A percentile compares a stretch with the other conserved stretches of the same genome.
Conservation (phyloP, 192 early-diverging fungal genomes). For the Rhizophagus prolifer region DNA sequence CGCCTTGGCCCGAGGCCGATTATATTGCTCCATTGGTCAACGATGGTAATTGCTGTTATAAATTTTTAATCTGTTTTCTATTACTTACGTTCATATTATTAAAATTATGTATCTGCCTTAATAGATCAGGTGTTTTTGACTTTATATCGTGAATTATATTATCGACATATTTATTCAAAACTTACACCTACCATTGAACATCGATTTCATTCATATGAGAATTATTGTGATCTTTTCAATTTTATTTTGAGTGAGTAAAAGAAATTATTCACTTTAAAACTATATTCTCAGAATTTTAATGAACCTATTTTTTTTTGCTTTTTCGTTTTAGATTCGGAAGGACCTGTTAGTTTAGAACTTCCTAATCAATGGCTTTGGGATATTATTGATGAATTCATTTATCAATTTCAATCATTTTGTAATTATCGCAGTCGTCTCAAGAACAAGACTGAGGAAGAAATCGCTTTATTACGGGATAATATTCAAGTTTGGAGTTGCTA, state of each 20-base stretch:
- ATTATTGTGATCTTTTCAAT: constrained; percentile 98
- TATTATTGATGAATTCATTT: constrained; percentile 99
- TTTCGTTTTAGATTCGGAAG: constrained; percentile 57
- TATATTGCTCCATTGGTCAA: constrained; percentile 77
- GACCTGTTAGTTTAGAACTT: constrained; percentile 87
- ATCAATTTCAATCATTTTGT: constrained; percentile 98
- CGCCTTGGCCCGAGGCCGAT: constrained; percentile 86
- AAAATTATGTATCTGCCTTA: constrained; percentile 4
- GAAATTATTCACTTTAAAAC: neutral
- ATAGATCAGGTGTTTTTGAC: constrained; percentile 84
- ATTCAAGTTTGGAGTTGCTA: constrained; percentile 92
- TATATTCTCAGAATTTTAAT: neutral
- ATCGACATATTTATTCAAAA: constrained; percentile 94
- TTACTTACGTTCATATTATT: neutral
- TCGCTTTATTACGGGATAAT: constrained; percentile 79
- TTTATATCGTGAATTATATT: constrained; percentile 95
- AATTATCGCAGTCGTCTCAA: constrained; percentile 86
- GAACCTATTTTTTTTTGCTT: constrained; percentile 11
- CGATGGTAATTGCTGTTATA: constrained; percentile 58
- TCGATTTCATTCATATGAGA: constrained; percentile 90
- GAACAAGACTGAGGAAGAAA: constrained; percentile 79
- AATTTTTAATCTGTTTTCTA: neutral
- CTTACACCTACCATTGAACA: constrained; percentile 86
- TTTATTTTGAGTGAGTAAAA: constrained; percentile 80
- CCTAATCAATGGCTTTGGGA: constrained; percentile 99